phyloP scores from a whole-genome alignment of 1,139 yeast genomes.

The Kurtzmaniella quercitrusa region DNA sequence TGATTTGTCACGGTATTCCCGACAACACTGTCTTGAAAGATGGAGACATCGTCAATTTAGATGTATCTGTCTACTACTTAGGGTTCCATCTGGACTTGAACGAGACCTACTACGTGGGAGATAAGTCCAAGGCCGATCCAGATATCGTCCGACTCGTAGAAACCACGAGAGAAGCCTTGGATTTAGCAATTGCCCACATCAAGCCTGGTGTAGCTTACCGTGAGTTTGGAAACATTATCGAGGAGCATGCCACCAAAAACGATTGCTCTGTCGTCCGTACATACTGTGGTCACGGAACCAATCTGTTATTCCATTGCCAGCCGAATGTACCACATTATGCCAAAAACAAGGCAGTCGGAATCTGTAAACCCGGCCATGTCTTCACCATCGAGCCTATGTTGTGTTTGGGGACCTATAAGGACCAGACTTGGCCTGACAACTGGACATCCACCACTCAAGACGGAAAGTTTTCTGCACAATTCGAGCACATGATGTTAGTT shows the following conservation, averaged over 20 bases:
- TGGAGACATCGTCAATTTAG: conserved; percentile 93
- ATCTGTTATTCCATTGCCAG: conserved; percentile 81
- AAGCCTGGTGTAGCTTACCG: conserved; percentile 93
- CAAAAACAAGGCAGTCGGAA: conserved; percentile 87
- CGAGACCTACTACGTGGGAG: conserved; percentile 97
- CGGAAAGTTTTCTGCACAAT: conserved; percentile 88
- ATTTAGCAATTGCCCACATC: conserved; percentile 73
- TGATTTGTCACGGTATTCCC: conserved; percentile 96
- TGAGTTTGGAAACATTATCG: conserved; percentile 83
- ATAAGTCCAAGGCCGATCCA: conserved; percentile 68
- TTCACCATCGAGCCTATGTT: conserved; percentile 99
- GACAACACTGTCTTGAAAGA: conserved; percentile 82
- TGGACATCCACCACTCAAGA: conserved; percentile 95
- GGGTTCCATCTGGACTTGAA: conserved; percentile 95
- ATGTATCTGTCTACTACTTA: conserved; percentile 76
- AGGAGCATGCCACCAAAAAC: conserved; percentile 76
- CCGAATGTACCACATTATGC: conserved; percentile 96
- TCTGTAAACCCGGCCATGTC: conserved; percentile 93
- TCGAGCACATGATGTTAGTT: conserved; percentile 87
- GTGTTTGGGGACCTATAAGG: conserved; percentile 79
- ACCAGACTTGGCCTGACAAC: conserved; percentile 92
- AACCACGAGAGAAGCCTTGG: conserved; percentile 87
- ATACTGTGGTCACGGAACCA: conserved; percentile 94
- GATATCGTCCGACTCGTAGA: conserved; percentile 87
- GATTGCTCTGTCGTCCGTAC: conserved; percentile 84